A percentile compares a stretch with the other conserved stretches of the same genome.
Conservation (phyloP, 2,329 filamentous ascomycete genomes). For the Pestalotiopsis sp. region DNA sequence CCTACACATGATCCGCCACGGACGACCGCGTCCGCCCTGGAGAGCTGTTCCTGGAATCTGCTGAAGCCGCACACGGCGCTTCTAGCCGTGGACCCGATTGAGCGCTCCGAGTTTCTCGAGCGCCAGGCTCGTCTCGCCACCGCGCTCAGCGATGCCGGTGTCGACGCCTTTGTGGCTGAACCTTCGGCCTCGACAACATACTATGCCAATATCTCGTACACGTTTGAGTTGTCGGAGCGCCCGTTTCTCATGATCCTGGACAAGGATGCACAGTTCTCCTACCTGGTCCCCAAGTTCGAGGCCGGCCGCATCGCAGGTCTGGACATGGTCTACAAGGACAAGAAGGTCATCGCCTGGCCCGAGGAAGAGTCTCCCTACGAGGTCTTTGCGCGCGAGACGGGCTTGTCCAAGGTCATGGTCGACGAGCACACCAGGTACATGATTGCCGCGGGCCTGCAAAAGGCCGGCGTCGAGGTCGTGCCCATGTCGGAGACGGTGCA, state of each 20-base stretch:
- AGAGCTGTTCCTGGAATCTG: constrained; percentile 28
- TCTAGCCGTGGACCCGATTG: constrained; percentile 27
- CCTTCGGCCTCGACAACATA: constrained; percentile 28
- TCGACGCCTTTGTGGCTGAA: constrained; percentile 32
- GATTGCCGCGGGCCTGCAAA: constrained; percentile 30
- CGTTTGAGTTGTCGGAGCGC: constrained; percentile 29
- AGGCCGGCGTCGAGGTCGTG: constrained; percentile 27
- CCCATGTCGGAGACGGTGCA: constrained; percentile 29
- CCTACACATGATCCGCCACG: background rate
- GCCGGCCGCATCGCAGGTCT: constrained; percentile 30
- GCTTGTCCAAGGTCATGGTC: constrained; percentile 28
- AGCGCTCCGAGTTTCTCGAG: constrained; percentile 26
- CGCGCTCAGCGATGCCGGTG: constrained; percentile 21
- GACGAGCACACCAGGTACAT: constrained; percentile 32
- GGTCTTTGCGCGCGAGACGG: constrained; percentile 22
- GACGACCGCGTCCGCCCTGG: constrained; percentile 13
- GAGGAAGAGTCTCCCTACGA: constrained; percentile 30
- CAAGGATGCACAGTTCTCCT: constrained; percentile 26
- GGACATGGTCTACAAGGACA: constrained; percentile 29
- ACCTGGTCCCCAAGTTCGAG: constrained; percentile 32
- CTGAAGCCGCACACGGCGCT: constrained; percentile 25
- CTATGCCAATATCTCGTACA: constrained; percentile 27
- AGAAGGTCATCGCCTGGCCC: constrained; percentile 28
- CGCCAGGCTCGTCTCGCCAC: constrained; percentile 26
- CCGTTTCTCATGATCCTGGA: constrained; percentile 29